phyloP scores from a whole-genome alignment of 345 rosid species.

The Rhodamnia argentea region DNA sequence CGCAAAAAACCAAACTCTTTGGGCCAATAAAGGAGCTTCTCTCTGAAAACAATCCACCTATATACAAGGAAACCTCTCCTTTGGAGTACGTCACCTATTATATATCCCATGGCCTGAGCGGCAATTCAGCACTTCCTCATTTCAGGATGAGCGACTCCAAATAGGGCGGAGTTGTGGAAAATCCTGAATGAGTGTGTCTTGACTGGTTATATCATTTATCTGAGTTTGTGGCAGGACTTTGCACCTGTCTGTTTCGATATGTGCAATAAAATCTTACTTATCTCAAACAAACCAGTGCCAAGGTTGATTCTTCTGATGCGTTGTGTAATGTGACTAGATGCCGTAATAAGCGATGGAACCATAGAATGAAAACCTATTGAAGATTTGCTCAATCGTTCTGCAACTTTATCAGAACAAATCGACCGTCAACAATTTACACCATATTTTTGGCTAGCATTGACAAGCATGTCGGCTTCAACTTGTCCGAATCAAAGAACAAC shows the following conservation, averaged over 20 bases:
- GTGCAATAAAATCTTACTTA: not conserved
- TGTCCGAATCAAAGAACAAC: too few relatives aligned
- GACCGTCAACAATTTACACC: not conserved
- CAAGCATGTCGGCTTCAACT: too few relatives aligned
- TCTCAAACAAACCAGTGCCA: not conserved
- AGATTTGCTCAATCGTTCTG: too few relatives aligned
- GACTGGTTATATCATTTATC: not conserved
- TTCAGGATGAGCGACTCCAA: not conserved
- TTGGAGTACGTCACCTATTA: conserved; percentile 21
- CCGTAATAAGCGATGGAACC: not conserved
- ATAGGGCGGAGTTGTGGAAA: too few relatives aligned
- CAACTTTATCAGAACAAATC: too few relatives aligned
- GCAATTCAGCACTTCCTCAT: conserved; percentile 24
- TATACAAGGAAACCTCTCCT: conserved; percentile 21
- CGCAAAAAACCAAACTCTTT: not conserved
- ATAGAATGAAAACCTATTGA: not conserved
- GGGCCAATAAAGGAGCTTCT: conserved; percentile 22
- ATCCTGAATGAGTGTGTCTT: not conserved
- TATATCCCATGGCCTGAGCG: conserved; percentile 33
- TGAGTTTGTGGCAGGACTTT: not conserved
- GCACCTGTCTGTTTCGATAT: not conserved
- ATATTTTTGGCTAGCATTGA: too few relatives aligned
- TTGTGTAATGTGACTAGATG: not conserved
- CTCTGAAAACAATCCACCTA: conserved; percentile 14
- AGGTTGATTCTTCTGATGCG: not conserved